Evolutionary conservation across 768 basidiomycete genomes (phyloP).

Genomic region (Fomitopsis serialis): DNA sequence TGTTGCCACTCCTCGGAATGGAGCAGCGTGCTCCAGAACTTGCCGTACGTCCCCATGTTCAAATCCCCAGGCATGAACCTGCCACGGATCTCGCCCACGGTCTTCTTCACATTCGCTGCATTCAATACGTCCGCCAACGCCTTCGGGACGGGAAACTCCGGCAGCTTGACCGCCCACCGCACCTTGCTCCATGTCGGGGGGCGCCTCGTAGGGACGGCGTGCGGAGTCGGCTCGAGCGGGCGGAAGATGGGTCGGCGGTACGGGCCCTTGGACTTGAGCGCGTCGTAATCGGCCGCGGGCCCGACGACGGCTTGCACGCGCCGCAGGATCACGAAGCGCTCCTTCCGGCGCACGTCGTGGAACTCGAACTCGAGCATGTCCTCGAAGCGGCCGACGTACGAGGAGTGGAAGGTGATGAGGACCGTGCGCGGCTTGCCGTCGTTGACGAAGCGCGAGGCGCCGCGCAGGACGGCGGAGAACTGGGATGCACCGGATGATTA

Average conservation of each 20-base stretch:
- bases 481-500: neutral
- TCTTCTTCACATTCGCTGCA: neutral
- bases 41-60: neutral
- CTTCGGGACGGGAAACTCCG: neutral
- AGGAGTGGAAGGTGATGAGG: constrained; percentile 27
- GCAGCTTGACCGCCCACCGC: neutral
- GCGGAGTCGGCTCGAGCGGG: neutral
- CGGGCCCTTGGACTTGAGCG: constrained; percentile 28
- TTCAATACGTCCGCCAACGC: neutral
- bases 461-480: neutral
- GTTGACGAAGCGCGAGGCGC: neutral
- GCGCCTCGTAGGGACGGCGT: neutral
- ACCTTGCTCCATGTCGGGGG: neutral
- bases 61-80: neutral
- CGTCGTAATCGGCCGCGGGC: constrained; percentile 35
- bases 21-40: neutral
- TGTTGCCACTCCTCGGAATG: neutral
- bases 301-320: constrained; percentile 43
- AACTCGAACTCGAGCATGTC: constrained; percentile 51
- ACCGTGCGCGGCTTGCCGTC: constrained; percentile 14
- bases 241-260: neutral
- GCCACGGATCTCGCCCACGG: neutral
- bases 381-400: constrained; percentile 39
- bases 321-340: constrained; percentile 32
- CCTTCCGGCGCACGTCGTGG: constrained; percentile 14